Percentiles rank a stretch among this genome's conserved stretches.
Conservation (phyloP, 2,329 filamentous ascomycete species). For the Mariannaea elegans region DNA sequence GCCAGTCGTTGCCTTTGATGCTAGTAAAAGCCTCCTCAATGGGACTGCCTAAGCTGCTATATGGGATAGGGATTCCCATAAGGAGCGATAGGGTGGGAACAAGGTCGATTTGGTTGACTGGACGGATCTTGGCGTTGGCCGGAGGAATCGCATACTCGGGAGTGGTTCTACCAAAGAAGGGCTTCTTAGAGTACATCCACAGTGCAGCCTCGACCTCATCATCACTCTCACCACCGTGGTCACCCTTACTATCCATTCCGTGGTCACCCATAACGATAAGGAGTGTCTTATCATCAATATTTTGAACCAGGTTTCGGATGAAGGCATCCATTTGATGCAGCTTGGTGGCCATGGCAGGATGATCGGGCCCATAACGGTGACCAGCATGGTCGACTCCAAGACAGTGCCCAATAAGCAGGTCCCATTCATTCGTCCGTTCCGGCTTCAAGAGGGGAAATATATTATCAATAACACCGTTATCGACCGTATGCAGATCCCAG, state of each 20-base stretch:
- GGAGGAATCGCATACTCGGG: conserved; percentile 66
- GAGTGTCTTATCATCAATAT: conserved; percentile 84
- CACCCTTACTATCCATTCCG: conserved; percentile 96
- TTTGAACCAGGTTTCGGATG: conserved; percentile 74
- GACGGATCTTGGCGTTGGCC: conserved; percentile 78
- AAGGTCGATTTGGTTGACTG: conserved; percentile 88
- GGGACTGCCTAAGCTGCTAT: conserved; percentile 91
- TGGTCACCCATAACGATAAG: conserved; percentile 99
- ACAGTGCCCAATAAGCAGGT: conserved; percentile 93
- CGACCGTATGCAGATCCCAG: conserved; percentile 96
- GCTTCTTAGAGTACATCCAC: conserved; percentile 97
- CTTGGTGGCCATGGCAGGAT: conserved; percentile 91
- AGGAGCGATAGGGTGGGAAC: conserved; percentile 91
- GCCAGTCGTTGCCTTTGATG: conserved; percentile 72
- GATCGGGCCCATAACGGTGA: conserved; percentile 93
- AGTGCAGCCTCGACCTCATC: conserved; percentile 94
- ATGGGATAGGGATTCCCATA: conserved; percentile 91
- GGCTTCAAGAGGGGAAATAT: conserved; percentile 82
- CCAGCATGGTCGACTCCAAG: conserved; percentile 97
- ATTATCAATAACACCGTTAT: conserved; percentile 92
- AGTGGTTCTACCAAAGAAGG: conserved; percentile 81
- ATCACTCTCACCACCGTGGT: conserved; percentile 97
- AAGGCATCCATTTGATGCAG: conserved; percentile 89
- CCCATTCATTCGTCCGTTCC: conserved; percentile 77
- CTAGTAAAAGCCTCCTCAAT: conserved; percentile 94